Evolutionary conservation across 345 rosid species (phyloP).

Genomic region (Jatropha curcas): DNA sequence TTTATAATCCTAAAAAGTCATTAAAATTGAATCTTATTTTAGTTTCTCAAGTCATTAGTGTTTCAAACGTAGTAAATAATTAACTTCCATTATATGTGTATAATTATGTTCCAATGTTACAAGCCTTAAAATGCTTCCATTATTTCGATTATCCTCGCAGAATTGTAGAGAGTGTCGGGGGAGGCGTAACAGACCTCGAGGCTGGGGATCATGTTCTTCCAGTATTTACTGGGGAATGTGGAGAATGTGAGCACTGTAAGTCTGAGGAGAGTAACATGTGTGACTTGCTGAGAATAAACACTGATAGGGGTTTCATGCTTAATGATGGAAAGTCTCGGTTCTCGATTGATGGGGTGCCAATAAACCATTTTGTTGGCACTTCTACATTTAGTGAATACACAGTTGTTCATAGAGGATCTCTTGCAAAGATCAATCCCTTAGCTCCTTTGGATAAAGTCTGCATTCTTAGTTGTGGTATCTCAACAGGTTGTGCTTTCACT

Average conservation of each 20-base stretch:
- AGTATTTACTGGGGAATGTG: constrained; percentile 17
- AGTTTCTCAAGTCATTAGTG: not conserved
- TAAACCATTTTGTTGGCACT: constrained; percentile 15
- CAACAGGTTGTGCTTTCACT: not conserved
- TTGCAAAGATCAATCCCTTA: constrained; percentile 17
- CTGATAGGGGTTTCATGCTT: constrained; percentile 15
- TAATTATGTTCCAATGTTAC: too few species aligned
- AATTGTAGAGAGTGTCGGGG: constrained; percentile 19
- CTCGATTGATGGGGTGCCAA: constrained; percentile 1
- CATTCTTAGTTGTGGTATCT: constrained; percentile 21
- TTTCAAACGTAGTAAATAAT: not conserved
- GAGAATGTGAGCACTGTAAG: constrained; percentile 8
- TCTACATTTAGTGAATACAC: constrained; percentile 19
- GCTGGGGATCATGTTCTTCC: constrained; percentile 17
- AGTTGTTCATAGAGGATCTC: constrained; percentile 7
- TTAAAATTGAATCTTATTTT: not conserved
- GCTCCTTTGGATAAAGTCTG: constrained; percentile 20
- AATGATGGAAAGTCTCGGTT: constrained; percentile 9
- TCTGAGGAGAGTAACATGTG: constrained; percentile 22
- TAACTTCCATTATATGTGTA: too few species aligned
- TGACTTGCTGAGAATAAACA: constrained; percentile 16
- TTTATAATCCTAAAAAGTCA: not conserved
- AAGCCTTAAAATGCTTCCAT: not conserved
- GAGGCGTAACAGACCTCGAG: constrained; percentile 12
- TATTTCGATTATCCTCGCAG: not conserved